A percentile compares a stretch with the other conserved stretches of the same genome.
Conservation (phyloP, 176 grass and related monocot species). For the Rhynchospora breviuscula region DNA sequence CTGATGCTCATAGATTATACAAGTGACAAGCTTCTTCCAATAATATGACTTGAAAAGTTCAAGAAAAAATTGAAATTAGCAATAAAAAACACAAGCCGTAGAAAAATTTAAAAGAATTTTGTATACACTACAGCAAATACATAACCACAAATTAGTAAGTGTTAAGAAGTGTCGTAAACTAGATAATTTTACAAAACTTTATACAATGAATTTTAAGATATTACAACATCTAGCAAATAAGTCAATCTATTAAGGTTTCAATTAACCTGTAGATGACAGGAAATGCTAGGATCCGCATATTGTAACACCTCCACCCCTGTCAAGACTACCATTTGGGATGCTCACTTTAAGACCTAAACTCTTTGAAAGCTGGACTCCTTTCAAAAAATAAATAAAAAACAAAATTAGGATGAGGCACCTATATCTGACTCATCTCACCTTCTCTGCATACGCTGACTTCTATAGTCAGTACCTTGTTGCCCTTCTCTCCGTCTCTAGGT, state of each 20-base stretch:
- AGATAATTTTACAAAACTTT: conserved; percentile 7
- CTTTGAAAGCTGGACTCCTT: not conserved
- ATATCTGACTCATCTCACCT: conserved; percentile 57
- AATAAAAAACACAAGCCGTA: not conserved
- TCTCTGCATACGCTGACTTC: conserved; percentile 60
- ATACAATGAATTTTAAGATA: not conserved
- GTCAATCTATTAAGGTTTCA: not conserved
- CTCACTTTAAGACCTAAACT: not conserved
- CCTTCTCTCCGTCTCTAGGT: conserved; percentile 43
- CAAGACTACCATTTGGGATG: conserved; percentile 20
- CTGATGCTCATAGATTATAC: not conserved
- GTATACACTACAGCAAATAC: not conserved
- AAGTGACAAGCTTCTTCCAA: not conserved
- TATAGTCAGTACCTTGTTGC: conserved; percentile 48
- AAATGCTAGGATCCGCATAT: too few species aligned
- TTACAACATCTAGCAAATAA: conserved; percentile 4
- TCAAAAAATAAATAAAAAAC: not conserved
- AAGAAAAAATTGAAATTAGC: not conserved
- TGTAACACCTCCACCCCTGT: not conserved
- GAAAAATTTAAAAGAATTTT: not conserved
- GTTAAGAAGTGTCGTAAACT: not conserved
- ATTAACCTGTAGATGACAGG: not conserved
- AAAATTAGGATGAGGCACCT: conserved; percentile 6
- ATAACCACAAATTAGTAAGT: not conserved
- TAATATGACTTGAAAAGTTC: not conserved